Base-by-base conservation (phyloP, 495 filamentous ascomycete species). In the Penicillium egyptiacum region DNA sequence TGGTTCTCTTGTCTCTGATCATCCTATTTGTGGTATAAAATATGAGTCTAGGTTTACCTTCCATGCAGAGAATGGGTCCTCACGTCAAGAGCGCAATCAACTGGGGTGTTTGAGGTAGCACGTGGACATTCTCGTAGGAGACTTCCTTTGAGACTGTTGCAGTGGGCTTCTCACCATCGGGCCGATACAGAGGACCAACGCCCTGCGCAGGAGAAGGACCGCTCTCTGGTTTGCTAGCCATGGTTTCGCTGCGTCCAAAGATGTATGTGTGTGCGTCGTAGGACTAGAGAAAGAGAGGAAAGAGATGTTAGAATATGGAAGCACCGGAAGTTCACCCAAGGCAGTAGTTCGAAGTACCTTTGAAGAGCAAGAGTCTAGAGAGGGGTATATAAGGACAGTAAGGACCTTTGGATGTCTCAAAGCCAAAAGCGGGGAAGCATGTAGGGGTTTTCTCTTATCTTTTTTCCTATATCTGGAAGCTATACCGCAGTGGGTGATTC, bases 21-120 rank as follows among this genome's bases (percentile, higher is more conserved):
- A 96, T 97, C 57, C 93, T 98, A 63, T 64, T 50, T 50, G 40
- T 41, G 53, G 55, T 53, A 40, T 58, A 22, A 28, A 17, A 59
- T 64, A 55, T 68, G 63, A 42, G 40, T 60, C 22, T 48, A 60
- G 37, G 57, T 46, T 53, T 30, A 22, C 42, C 51, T 45, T 16
- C 41, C 56, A 39, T 39, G 41, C 45, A 43, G 47, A 57, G 28
- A 19, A 42, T 43, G 42, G 42, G 43, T 25, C 82, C 92, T 77
- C 84, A 98, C 94, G 94, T 96, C 71, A 98, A 83, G 55, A 98
- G 83, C 50, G 94, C 91, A 72, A 98, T 98, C 63, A 98, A 82
- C 78, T 98, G 94, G 40, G 94, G 91, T 11, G 95, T 96, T 74
- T 98, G 95, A 20, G 90, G 83, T 28, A 98, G 82, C 59, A 93